phyloP scores from a whole-genome alignment of 163 green algal species.

The Trebouxia gelatinosa region DNA sequence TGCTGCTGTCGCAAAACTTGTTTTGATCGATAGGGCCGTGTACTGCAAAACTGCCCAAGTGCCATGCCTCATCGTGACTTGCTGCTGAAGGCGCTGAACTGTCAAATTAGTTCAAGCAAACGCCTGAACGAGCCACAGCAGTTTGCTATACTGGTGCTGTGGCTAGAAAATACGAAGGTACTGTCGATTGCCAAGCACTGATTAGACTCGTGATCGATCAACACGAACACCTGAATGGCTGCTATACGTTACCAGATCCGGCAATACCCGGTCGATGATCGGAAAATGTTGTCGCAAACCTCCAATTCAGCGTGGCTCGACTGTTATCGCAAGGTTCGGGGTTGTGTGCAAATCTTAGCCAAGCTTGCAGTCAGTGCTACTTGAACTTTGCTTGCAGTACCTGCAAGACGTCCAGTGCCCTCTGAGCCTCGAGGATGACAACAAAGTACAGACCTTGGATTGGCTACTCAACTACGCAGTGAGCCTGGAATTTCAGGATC shows the following conservation, averaged over 20 bases:
- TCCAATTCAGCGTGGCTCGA: background rate
- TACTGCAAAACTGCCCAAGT: no score
- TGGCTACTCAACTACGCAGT: slow-evolving; percentile 51
- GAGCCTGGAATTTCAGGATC: slow-evolving; percentile 42
- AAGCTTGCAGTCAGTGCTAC: background rate
- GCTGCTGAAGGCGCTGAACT: slow-evolving; percentile 32
- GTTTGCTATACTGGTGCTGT: slow-evolving; percentile 33
- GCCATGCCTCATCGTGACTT: slow-evolving; percentile 14
- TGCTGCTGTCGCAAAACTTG: no score
- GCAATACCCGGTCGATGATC: slow-evolving; percentile 8
- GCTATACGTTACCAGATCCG: slow-evolving; percentile 16
- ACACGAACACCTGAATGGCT: slow-evolving; percentile 12
- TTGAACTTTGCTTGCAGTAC: slow-evolving; percentile 38
- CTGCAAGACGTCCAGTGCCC: slow-evolving; percentile 48
- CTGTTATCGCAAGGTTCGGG: background rate
- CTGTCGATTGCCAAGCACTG: slow-evolving; percentile 30
- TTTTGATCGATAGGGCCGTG: no score
- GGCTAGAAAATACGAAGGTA: slow-evolving; percentile 52
- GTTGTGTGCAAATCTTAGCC: background rate
- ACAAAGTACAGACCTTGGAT: slow-evolving; percentile 31
- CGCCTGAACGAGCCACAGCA: slow-evolving; percentile 3
- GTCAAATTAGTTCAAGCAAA: background rate
- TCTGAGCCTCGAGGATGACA: background rate
- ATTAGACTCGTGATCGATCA: slow-evolving; percentile 6
- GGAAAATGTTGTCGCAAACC: background rate